phyloP scores from a whole-genome alignment of 345 rosid species.

The Lepidium didymum region DNA sequence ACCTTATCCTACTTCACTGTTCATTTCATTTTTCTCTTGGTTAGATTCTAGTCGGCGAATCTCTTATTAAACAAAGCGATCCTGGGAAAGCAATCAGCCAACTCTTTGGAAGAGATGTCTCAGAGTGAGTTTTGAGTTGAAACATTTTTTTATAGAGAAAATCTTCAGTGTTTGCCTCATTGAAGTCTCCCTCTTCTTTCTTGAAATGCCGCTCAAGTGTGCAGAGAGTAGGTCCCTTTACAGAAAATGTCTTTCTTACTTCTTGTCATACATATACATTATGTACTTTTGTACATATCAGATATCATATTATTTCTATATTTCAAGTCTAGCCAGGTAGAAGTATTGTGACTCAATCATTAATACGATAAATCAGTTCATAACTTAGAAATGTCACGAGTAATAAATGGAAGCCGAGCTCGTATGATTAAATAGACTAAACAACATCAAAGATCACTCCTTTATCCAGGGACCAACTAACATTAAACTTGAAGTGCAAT shows the following conservation, averaged over 20 bases:
- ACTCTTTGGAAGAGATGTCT: conserved; percentile 77
- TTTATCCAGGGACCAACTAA: conserved; percentile 17
- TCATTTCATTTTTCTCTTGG: background rate
- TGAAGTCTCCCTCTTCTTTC: background rate
- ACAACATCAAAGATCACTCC: conserved; percentile 21
- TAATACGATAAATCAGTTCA: background rate
- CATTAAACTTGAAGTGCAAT: background rate
- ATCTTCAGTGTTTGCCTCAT: background rate
- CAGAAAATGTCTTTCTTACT: background rate
- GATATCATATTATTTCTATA: background rate
- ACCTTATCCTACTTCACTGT: background rate
- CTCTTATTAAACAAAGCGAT: conserved; percentile 71
- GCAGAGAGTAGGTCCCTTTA: background rate
- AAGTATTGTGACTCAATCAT: background rate
- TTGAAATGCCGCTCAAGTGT: background rate
- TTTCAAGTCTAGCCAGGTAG: background rate
- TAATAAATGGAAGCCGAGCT: background rate
- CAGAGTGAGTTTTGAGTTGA: conserved; percentile 28
- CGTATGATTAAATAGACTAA: background rate
- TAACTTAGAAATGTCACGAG: background rate
- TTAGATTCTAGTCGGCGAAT: conserved; percentile 95
- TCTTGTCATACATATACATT: background rate
- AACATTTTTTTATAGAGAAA: conserved; percentile 20
- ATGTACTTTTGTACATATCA: background rate
- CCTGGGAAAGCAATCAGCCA: conserved; percentile 56